These are phyloP conservation scores for Starmerella riodocensis DNA, from an alignment of 805 yeast genomes.

Conservation along the genomic window DNA sequence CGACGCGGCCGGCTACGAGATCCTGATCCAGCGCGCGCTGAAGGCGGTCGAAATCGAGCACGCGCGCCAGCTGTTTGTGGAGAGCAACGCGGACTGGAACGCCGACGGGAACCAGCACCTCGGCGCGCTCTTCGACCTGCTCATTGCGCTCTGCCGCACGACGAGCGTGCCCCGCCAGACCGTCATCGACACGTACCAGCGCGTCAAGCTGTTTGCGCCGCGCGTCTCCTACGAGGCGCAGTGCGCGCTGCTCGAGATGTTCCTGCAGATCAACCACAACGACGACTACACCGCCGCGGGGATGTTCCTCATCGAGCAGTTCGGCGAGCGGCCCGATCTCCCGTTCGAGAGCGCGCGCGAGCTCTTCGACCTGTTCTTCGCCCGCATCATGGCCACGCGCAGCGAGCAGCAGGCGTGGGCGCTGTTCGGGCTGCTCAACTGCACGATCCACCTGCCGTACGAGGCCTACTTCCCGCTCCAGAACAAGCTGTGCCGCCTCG, in stretches of 20 bases:
- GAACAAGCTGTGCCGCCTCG: constrained; percentile 39
- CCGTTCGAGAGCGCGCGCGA: constrained; percentile 26
- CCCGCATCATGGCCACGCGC: constrained; percentile 32
- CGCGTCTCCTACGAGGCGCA: constrained; percentile 31
- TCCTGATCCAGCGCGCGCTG: constrained; percentile 29
- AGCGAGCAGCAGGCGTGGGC: constrained; percentile 40
- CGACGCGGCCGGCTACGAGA: constrained; percentile 30
- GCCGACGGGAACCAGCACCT: constrained; percentile 23
- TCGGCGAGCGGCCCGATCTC: constrained; percentile 26
- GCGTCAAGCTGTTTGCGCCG: constrained; percentile 32
- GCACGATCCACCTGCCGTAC: constrained; percentile 43
- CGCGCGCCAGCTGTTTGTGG: constrained; percentile 29
- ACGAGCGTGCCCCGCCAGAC: constrained; percentile 23
- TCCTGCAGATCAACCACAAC: constrained; percentile 32
- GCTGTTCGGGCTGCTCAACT: constrained; percentile 43
- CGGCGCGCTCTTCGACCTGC: constrained; percentile 23
- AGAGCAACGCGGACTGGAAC: constrained; percentile 37
- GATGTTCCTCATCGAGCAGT: constrained; percentile 33
- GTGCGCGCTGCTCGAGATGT: constrained; percentile 29
- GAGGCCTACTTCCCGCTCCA: constrained; percentile 48
- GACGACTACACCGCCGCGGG: constrained; percentile 23
- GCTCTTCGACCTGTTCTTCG: constrained; percentile 34
- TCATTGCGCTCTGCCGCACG: constrained; percentile 23
- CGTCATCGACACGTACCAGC: constrained; percentile 30
- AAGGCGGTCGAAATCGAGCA: constrained; percentile 21